Base-by-base conservation (phyloP, 176 grass and related monocot species). In the Musa itinerans region DNA sequence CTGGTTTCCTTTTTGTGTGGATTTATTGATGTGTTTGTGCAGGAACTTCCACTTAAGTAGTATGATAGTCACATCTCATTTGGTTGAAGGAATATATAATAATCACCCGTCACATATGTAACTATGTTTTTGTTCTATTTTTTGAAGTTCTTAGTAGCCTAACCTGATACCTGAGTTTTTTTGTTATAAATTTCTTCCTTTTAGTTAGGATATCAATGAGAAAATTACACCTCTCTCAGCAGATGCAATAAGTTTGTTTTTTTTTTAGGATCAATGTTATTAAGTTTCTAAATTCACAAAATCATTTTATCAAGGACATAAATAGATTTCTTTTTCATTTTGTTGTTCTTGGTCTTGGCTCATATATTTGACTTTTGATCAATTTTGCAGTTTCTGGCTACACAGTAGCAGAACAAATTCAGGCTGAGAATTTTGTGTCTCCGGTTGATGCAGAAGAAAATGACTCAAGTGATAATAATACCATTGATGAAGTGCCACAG, bases 401-500 rank as follows among this genome's bases (percentile, higher is more conserved):
- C 74, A 52, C 80, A 54, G 9, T 54, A 71, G 83, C 83, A 56
- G 89, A 82, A 76, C 85, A 93, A 89, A 74, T 63, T 68, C 81
- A 89, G 74, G 50, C 77, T 7, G 67, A 50, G 24, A 75, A 92
- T 69, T 50, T 81, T 81, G 50, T 54, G 43, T 10, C 80, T 81
- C 74, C 74, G 34, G 65, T 83, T 34, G 61, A 74, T 54, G 68
- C 77, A 56, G 90, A 90, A 86, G 86, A 84, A 75, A 79, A 80
- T 11, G 80, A 87, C 0, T 50, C 34, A 24, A 75, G 82, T 81
- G 86, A 85, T 73, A 76, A 74, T 27, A 88, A 90, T 78, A 65
- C 74, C 79, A 90, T 83, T 51, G 34, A 83, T 20, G 90, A 98
- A 63, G 71, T 68, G 34, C 74, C 65, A n/a, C 90, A 86, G 9